Percentiles rank a stretch among this genome's conserved stretches.
These are phyloP conservation scores for Clathrospora elynae DNA, from an alignment of 2,329 filamentous ascomycete genomes.

Conservation along the genomic window DNA sequence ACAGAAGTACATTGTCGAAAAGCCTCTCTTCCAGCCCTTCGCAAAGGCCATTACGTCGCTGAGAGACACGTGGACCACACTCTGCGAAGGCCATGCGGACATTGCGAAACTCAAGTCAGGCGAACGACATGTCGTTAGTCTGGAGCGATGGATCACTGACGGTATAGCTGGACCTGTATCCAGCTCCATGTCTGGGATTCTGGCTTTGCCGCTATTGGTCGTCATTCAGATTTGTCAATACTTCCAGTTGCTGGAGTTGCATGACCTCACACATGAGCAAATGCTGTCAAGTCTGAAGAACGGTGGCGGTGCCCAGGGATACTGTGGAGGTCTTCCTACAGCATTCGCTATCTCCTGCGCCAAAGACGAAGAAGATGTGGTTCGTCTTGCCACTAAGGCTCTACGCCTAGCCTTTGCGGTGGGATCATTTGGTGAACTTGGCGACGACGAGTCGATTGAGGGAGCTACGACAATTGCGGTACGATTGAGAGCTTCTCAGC, in stretches of 20 bases:
- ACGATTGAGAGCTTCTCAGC: slow-evolving; percentile 18
- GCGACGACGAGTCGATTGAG: slow-evolving; percentile 18
- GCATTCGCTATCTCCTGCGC: slow-evolving; percentile 21
- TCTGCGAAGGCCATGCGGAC: slow-evolving; percentile 9
- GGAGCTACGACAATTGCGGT: slow-evolving; percentile 27
- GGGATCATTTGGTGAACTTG: slow-evolving; percentile 19
- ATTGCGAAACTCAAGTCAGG: slow-evolving; percentile 12
- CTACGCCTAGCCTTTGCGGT: slow-evolving; percentile 19
- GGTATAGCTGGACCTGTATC: slow-evolving; percentile 21
- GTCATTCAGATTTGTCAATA: slow-evolving; percentile 30
- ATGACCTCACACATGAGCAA: slow-evolving; percentile 15
- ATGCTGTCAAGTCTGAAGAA: slow-evolving; percentile 14
- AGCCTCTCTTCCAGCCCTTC: slow-evolving; percentile 6
- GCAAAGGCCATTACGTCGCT: slow-evolving; percentile 10
- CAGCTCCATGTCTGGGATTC: slow-evolving; percentile 17
- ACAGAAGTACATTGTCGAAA: slow-evolving; percentile 17
- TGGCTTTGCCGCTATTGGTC: slow-evolving; percentile 25
- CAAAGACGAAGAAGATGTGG: slow-evolving; percentile 20
- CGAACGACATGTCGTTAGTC: slow-evolving; percentile 11
- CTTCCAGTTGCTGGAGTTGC: slow-evolving; percentile 24
- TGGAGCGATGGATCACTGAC: slow-evolving; percentile 17
- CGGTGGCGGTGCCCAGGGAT: slow-evolving; percentile 24
- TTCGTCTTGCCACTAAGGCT: slow-evolving; percentile 14
- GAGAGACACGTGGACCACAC: slow-evolving; percentile 10
- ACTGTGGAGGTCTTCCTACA: slow-evolving; percentile 16